A percentile compares a stretch with the other conserved stretches of the same genome.
Evolutionary conservation across 1,284 basidiomycete species (phyloP).

Genomic region (Mycosarcoma mackinlayi): DNA sequence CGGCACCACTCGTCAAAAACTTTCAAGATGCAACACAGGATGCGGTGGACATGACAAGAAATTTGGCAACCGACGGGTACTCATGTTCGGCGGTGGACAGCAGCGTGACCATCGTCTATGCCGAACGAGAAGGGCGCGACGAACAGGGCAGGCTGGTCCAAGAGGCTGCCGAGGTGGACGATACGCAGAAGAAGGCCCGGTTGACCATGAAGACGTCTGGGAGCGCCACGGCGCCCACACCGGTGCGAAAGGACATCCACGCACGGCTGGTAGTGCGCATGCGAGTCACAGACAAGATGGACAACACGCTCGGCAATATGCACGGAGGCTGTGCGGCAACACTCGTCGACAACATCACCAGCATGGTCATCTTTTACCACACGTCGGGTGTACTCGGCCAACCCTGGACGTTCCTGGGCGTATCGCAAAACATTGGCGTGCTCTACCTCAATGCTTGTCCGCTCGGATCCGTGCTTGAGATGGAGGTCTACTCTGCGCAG

Average conservation of each 20-base stretch:
- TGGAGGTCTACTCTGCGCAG: slow-evolving; percentile 47
- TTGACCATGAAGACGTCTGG: slow-evolving; percentile 31
- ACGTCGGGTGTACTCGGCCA: slow-evolving; percentile 40
- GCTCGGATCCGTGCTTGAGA: slow-evolving; percentile 59
- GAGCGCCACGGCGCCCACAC: slow-evolving; percentile 12
- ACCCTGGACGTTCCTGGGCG: slow-evolving; percentile 63
- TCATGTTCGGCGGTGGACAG: slow-evolving; percentile 37
- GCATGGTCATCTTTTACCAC: slow-evolving; percentile 49
- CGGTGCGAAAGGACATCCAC: slow-evolving; percentile 43
- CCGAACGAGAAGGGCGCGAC: slow-evolving; percentile 39
- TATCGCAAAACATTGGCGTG: slow-evolving; percentile 61
- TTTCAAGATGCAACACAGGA: slow-evolving; percentile 46
- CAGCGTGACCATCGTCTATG: slow-evolving; percentile 23
- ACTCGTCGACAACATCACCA: slow-evolving; percentile 54
- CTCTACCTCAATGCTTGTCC: slow-evolving; percentile 58
- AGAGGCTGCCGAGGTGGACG: slow-evolving; percentile 39
- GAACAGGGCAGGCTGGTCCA: slow-evolving; percentile 27
- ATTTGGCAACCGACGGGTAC: slow-evolving; percentile 26
- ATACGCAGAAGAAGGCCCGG: slow-evolving; percentile 18
- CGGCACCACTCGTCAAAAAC: slow-evolving; percentile 27
- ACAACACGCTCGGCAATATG: slow-evolving; percentile 57
- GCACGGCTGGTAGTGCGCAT: slow-evolving; percentile 46
- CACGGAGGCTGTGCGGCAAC: slow-evolving; percentile 59
- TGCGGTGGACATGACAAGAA: slow-evolving; percentile 38
- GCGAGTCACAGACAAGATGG: slow-evolving; percentile 53